Conservation (phyloP, 305 asterid genomes). For the Rubia peregrina region DNA sequence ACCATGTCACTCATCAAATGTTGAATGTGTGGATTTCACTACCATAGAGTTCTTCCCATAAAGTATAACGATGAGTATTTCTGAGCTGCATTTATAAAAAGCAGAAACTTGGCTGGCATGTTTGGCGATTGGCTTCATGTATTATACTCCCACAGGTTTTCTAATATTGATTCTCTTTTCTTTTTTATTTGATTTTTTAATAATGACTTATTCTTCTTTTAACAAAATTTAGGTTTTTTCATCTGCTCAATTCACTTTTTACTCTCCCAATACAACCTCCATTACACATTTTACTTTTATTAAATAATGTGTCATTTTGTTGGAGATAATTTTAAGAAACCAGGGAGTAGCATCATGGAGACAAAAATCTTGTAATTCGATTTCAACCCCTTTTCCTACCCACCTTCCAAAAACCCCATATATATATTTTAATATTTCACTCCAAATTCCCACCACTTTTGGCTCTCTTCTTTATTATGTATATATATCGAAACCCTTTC, state of each 20-base stretch:
- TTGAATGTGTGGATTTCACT: background rate
- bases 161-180: no score
- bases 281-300: no score
- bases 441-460: slow-evolving; percentile 4
- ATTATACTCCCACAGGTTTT: no score
- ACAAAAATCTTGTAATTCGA: slow-evolving; percentile 66
- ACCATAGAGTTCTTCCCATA: background rate
- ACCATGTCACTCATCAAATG: no score
- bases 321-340: no score
- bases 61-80: background rate
- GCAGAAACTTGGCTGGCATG: slow-evolving; percentile 57
- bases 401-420: slow-evolving; percentile 50
- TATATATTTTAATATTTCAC: background rate
- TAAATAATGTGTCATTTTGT: no score
- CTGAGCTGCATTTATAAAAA: slow-evolving; percentile 25
- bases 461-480: slow-evolving; percentile 16
- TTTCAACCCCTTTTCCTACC: slow-evolving; percentile 46
- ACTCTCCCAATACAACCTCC: no score
- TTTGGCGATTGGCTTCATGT: slow-evolving; percentile 41
- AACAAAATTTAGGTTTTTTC: no score
- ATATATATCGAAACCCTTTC: slow-evolving; percentile 15
- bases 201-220: no score
- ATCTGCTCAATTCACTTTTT: no score
- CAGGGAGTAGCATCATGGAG: no score
- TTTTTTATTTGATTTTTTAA: no score